Conservation (phyloP, 2,329 filamentous ascomycete genomes). For the Microascus cirrosus region DNA sequence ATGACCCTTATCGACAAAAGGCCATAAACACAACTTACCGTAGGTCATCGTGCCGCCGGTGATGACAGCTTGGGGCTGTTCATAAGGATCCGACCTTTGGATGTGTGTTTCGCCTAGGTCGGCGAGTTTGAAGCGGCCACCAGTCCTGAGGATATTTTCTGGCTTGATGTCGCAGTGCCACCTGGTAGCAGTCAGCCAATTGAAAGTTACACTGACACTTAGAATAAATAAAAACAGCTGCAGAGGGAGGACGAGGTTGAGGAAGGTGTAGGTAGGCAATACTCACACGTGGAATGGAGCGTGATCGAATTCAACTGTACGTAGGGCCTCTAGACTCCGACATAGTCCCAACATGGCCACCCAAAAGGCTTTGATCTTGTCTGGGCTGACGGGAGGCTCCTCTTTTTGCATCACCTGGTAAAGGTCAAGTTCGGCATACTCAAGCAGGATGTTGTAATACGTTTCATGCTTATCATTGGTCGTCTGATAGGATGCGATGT, state of each 20-base stretch:
- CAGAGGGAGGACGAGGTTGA: neutral
- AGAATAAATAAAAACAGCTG: neutral
- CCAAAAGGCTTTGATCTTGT: neutral
- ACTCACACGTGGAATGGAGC: neutral
- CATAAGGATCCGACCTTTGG: neutral
- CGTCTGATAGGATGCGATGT: neutral
- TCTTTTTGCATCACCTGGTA: neutral
- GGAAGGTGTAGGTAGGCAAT: neutral
- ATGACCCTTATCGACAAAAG: neutral
- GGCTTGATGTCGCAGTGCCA: conserved; percentile 26
- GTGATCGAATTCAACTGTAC: neutral
- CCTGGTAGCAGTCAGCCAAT: conserved; percentile 9
- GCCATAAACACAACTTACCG: conserved; percentile 12
- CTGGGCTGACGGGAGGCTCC: neutral
- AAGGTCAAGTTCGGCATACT: neutral
- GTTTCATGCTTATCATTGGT: neutral
- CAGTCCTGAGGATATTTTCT: conserved; percentile 19
- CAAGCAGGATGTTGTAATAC: neutral
- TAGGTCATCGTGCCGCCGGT: conserved; percentile 21
- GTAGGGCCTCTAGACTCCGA: neutral
- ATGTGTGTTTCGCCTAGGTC: conserved; percentile 21
- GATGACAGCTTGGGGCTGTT: neutral
- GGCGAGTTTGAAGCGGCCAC: conserved; percentile 21
- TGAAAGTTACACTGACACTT: neutral
- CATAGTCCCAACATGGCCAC: neutral